A percentile compares a stretch with the other conserved stretches of the same genome.
Evolutionary conservation across 805 yeast species (phyloP).

Genomic region (Candida saitoana): DNA sequence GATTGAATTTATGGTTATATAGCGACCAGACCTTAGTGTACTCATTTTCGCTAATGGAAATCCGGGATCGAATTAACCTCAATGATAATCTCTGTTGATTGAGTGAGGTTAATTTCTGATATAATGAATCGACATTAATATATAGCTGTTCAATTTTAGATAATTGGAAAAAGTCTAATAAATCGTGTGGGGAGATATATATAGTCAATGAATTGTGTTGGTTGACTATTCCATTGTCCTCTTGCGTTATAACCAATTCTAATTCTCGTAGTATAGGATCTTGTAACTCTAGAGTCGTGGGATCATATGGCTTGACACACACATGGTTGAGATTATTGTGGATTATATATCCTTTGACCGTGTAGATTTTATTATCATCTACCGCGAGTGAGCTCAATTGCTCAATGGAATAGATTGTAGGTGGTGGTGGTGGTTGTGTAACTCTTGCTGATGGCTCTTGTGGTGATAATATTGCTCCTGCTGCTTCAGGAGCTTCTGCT

Average conservation of each 20-base stretch:
- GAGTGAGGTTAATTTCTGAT: not conserved
- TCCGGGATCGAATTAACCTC: not conserved
- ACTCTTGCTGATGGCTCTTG: not conserved
- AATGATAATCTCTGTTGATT: not conserved
- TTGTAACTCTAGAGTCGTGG: not conserved
- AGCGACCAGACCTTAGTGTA: not conserved
- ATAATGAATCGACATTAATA: not conserved
- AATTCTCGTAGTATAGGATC: constrained; percentile 3
- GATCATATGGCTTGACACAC: constrained; percentile 1
- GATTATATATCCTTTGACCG: not conserved
- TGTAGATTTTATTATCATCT: constrained; percentile 2
- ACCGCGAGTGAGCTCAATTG: not conserved
- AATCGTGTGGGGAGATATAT: not conserved
- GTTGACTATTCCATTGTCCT: not conserved
- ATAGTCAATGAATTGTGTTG: constrained; percentile 1
- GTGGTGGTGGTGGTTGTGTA: not conserved
- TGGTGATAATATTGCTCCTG: not conserved
- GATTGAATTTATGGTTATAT: not conserved
- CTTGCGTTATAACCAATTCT: not conserved
- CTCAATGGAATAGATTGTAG: not conserved
- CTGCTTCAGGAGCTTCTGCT: not conserved
- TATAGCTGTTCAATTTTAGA: constrained; percentile 1
- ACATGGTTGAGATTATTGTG: not conserved
- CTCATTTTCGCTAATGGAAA: not conserved
- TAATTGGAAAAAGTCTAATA: constrained; percentile 1